phyloP scores from a whole-genome alignment of 1,284 basidiomycete species.

The Rhodotorula sp. region DNA sequence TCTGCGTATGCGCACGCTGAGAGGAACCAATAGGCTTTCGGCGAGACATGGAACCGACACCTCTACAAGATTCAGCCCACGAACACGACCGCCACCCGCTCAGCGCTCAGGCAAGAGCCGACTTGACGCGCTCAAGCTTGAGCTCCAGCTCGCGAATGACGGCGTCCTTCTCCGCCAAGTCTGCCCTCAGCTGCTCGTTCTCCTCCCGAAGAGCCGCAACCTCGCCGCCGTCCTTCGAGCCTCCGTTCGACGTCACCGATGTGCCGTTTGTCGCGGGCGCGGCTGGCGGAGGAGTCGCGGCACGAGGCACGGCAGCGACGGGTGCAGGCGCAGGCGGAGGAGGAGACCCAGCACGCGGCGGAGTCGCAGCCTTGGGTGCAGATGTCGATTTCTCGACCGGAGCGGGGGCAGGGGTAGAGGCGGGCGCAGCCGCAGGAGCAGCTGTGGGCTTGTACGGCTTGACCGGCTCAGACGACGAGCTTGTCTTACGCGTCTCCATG shows the following conservation, averaged over 20 bases:
- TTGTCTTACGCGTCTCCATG: conserved; percentile 49
- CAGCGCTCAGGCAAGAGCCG: conserved; percentile 12
- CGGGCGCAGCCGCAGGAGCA: conserved; percentile 24
- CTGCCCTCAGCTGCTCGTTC: conserved; percentile 61
- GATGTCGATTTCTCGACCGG: conserved; percentile 48
- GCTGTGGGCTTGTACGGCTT: conserved; percentile 26
- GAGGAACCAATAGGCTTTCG: too few species aligned
- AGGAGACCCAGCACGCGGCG: conserved; percentile 42
- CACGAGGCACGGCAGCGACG: conserved; percentile 43
- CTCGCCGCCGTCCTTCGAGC: conserved; percentile 5
- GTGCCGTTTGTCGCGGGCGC: background rate
- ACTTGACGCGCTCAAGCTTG: conserved; percentile 61
- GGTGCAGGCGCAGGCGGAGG: conserved; percentile 40
- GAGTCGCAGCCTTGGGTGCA: conserved; percentile 38
- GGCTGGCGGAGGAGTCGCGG: conserved; percentile 7
- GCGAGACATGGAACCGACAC: background rate
- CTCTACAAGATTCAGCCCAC: background rate
- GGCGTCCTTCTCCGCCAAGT: conserved; percentile 70
- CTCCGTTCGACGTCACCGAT: background rate
- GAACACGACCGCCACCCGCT: background rate
- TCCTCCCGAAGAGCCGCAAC: conserved; percentile 54
- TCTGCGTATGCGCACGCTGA: too few species aligned
- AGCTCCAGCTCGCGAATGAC: conserved; percentile 76
- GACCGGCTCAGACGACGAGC: conserved; percentile 24
- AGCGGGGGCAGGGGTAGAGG: conserved; percentile 41